Conservation (phyloP, 208 protist genomes). For the Acanthamoeba lenticulata region DNA sequence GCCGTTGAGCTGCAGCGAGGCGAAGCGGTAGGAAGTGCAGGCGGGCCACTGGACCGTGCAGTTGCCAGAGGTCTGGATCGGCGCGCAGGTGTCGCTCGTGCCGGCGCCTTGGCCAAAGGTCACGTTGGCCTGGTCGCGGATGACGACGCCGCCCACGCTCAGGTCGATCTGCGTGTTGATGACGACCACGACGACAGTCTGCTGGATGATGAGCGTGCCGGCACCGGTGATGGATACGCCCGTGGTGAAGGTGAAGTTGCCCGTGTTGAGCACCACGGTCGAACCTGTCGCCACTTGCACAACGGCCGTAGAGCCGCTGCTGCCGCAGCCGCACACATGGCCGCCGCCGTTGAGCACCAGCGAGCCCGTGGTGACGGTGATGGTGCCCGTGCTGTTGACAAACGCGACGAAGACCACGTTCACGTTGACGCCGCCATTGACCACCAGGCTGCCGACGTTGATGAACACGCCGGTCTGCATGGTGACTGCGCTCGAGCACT, state of each 20-base stretch:
- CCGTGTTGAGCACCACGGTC: background rate
- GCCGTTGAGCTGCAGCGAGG: background rate
- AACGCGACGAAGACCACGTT: no score
- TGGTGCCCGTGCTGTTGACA: conserved; percentile 5
- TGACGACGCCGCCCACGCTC: background rate
- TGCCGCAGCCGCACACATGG: conserved; percentile 15
- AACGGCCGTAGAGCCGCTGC: background rate
- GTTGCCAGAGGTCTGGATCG: background rate
- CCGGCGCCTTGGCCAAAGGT: background rate
- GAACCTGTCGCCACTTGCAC: background rate
- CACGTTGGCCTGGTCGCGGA: background rate
- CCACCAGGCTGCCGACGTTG: background rate
- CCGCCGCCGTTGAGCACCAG: background rate
- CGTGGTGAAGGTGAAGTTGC: background rate
- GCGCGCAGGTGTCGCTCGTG: background rate
- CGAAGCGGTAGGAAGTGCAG: background rate
- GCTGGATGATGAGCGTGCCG: background rate
- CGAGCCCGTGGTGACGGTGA: background rate
- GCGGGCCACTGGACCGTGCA: background rate
- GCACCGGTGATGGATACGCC: background rate
- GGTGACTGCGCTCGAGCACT: no score
- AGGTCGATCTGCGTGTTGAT: background rate
- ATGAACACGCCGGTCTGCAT: background rate
- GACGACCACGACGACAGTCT: no score
- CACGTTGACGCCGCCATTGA: no score